Evolutionary conservation across 2,329 filamentous ascomycete genomes (phyloP), one percentile per base, ranked within the genome.

Genomic region (Clarireedia paspali): DNA sequence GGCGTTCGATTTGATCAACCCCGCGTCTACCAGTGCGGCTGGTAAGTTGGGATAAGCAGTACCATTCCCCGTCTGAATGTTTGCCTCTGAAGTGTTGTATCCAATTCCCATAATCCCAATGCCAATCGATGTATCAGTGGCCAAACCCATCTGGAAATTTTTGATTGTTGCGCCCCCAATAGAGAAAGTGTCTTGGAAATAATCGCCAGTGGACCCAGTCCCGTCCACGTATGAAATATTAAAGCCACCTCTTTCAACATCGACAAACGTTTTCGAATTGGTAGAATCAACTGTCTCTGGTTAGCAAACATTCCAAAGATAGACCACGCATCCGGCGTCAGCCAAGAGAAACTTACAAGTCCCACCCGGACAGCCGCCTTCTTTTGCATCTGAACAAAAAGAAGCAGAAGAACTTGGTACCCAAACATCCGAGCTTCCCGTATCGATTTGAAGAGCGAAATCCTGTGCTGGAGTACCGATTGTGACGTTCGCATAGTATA

Each of bases 351-450:
- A 66, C 76, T 70, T 68, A 80, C 77, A 82, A 6, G 73, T 72
- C 27, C 70, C 68, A 56, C 70, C 73, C 14, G 68, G 57, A 65
- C 78, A 81, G 12, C 77, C 71, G 72, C 70, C 36, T 58, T 59
- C 2, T 38, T 58, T 59, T 23, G 59, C 1, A 75, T 69, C 14
- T 56, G 39, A 57, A 50, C 66, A 68, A 17, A 67, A 36, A 0
- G 5, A 54, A 49, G 57, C 63, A 67, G 45, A 69, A 68, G 59
- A 79, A 70, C 44, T 56, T 15, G 67, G 66, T 5, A 84, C 71
- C 81, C 82, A 85, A 4, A 81, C 77, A 65, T 85, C 83, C 60
- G 78, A 82, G 67, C 79, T 83, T 27, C 82, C 83, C 2, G 82
- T 85, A 68, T 85, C 82, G 59, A 85, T 74, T 53, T 80, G 73